Conservation (phyloP, 257 asterid genomes). For the Echites panduratus region DNA sequence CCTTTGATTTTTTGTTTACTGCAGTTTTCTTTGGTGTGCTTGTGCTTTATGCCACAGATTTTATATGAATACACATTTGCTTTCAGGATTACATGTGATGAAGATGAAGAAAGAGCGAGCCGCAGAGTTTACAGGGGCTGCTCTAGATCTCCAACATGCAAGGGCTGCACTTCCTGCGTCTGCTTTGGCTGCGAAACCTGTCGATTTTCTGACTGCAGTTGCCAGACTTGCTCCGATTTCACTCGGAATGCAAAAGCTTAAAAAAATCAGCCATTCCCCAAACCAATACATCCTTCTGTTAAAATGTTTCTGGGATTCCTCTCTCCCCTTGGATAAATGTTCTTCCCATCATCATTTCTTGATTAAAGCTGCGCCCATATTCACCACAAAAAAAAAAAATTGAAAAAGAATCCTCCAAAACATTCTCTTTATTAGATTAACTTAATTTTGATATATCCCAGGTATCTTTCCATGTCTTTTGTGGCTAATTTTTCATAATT, state of each 20-base stretch:
- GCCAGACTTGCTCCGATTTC: constrained; percentile 55
- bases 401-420: too few species aligned
- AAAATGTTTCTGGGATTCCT: not conserved
- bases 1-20: too few species aligned
- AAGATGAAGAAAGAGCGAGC: constrained; percentile 54
- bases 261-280: constrained; percentile 1
- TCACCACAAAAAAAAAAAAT: too few species aligned
- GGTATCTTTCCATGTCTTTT: not conserved
- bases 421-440: constrained; percentile 5
- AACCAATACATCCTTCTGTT: not conserved
- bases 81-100: constrained; percentile 40
- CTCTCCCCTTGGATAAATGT: constrained; percentile 3
- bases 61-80: not conserved
- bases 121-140: constrained; percentile 50
- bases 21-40: not conserved
- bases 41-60: not conserved
- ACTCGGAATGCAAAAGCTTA: constrained; percentile 35
- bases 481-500: constrained; percentile 6
- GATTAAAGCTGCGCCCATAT: constrained; percentile 4
- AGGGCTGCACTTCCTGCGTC: constrained; percentile 53
- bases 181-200: constrained; percentile 51
- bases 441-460: not conserved
- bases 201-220: constrained; percentile 44
- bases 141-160: constrained; percentile 42
- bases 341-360: constrained; percentile 7